These are phyloP conservation scores for Mimosa pudica DNA, from an alignment of 306 rosid genomes.

Conservation along the genomic window DNA sequence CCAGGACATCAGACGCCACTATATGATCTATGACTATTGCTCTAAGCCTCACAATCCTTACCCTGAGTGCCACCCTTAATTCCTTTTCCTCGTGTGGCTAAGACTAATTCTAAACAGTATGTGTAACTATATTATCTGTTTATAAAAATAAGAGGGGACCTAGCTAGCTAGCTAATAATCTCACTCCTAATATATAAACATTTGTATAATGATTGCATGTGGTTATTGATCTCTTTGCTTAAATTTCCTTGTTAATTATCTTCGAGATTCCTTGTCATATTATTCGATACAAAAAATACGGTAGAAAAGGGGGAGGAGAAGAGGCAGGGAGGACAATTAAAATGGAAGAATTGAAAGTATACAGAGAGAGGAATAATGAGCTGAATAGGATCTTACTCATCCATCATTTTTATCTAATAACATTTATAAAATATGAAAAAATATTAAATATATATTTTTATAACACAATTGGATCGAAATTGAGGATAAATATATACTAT, in stretches of 20 bases:
- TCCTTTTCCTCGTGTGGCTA: neutral
- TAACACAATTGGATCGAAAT: no score
- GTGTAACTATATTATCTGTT: no score
- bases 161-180: neutral
- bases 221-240: neutral
- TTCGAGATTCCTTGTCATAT: neutral
- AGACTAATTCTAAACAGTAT: neutral
- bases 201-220: neutral
- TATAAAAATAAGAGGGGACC: neutral
- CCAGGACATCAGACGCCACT: slow-evolving; percentile 29
- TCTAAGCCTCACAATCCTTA: neutral
- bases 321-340: no score
- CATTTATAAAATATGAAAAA: no score
- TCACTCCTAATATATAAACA: neutral
- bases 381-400: no score
- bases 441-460: no score
- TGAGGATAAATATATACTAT: no score
- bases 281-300: no score
- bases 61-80: neutral
- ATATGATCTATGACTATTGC: slow-evolving; percentile 39
- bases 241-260: neutral
- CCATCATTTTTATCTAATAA: no score
- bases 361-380: no score
- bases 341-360: no score
- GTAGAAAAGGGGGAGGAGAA: no score